A percentile compares a stretch with the other conserved stretches of the same genome.
Evolutionary conservation across 306 rosid genomes (phyloP).

Genomic region (Castanea crenata): DNA sequence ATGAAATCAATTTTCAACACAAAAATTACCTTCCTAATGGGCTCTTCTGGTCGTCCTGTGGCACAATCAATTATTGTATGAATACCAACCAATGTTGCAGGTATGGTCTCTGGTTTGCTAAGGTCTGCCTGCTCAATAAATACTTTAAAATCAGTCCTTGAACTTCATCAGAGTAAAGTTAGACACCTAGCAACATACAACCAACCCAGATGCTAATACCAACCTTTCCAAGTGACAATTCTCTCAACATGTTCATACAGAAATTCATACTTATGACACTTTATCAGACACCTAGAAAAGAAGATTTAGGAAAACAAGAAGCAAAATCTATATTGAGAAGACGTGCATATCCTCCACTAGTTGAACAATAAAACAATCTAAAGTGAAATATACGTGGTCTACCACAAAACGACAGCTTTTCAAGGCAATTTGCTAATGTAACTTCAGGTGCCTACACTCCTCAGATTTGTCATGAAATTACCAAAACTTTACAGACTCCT

Average conservation of each 20-base stretch:
- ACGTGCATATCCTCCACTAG: not conserved
- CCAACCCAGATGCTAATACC: not conserved
- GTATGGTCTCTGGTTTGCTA: slow-evolving; percentile 84
- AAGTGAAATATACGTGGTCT: not conserved
- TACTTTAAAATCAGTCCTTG: not conserved
- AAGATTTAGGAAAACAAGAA: not conserved
- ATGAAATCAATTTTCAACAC: not conserved
- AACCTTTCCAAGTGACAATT: not conserved
- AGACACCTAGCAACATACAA: not conserved
- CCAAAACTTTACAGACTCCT: not conserved
- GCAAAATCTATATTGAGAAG: not conserved
- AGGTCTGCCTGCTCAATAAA: slow-evolving; percentile 73
- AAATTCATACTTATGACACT: not conserved
- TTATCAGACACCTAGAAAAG: not conserved
- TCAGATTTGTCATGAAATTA: not conserved
- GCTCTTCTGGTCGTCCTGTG: slow-evolving; percentile 96
- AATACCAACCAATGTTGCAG: slow-evolving; percentile 90
- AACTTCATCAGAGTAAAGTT: not conserved
- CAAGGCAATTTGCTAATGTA: not conserved
- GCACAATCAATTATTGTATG: slow-evolving; percentile 94
- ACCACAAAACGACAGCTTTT: not conserved
- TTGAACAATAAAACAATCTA: not conserved
- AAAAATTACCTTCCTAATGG: slow-evolving; percentile 66
- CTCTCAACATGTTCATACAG: not conserved
- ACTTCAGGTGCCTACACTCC: not conserved